phyloP scores from a whole-genome alignment of 768 basidiomycete species.

The Solioccasus polychromus region DNA sequence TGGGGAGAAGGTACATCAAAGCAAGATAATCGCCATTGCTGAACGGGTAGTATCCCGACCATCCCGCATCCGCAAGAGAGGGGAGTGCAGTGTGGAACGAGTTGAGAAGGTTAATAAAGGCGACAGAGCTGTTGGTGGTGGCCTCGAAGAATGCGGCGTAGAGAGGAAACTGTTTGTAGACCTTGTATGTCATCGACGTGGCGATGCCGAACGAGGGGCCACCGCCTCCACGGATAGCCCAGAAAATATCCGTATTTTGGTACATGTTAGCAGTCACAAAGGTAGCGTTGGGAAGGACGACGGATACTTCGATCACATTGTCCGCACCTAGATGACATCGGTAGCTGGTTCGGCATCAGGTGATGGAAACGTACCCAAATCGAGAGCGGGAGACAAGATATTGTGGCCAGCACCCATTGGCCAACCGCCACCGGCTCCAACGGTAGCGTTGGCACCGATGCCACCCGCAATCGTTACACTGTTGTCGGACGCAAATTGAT shows the following conservation, averaged over 20 bases:
- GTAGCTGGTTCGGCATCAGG: not conserved
- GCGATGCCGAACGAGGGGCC: constrained; percentile 34
- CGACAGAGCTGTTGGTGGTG: not conserved
- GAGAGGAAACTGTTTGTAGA: constrained; percentile 36
- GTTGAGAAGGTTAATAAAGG: not conserved
- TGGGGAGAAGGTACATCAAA: constrained; percentile 1
- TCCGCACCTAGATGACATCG: not conserved
- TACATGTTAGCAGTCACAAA: constrained; percentile 29
- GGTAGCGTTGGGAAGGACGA: not conserved
- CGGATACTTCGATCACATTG: not conserved
- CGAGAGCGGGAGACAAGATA: not conserved
- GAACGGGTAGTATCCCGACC: constrained; percentile 30
- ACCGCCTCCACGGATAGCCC: constrained; percentile 32
- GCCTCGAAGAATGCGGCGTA: constrained; percentile 10
- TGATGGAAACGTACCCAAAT: not conserved
- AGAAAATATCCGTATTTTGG: constrained; percentile 45
- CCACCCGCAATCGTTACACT: not conserved
- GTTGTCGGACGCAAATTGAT: not conserved
- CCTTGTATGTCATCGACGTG: constrained; percentile 41
- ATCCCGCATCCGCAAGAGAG: constrained; percentile 35
- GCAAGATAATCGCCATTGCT: not conserved
- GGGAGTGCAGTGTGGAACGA: constrained; percentile 23
- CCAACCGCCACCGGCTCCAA: not conserved
- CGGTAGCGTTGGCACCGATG: not conserved
- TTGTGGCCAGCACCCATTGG: constrained; percentile 1